Evolutionary conservation across 495 filamentous ascomycete species (phyloP), one percentile per base, ranked within the genome.

Genomic region (Thermothielavioides terrestris): DNA sequence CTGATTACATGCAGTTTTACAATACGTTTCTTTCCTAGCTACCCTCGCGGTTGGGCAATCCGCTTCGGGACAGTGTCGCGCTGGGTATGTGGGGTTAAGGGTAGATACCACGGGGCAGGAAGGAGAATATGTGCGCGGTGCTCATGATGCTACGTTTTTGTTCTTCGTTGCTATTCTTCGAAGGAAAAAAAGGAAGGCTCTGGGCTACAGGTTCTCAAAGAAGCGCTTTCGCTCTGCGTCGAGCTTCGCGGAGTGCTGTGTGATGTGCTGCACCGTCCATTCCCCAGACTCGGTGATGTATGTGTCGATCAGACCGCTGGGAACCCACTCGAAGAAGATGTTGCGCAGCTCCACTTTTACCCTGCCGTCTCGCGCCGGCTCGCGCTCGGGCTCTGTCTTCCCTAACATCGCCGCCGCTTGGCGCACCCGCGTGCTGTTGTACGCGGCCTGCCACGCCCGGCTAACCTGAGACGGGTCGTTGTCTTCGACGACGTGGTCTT

Each of bases 321-420:
- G 72, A 7, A 83, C 69, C 82, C 81, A 85, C 63, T 88, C 83
- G 48, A 86, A 85, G 46, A 80, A 83, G 12, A 74, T 53, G 51
- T 85, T 85, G 39, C 68, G 73, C 10, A 83, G 68, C 11, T 61
- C 32, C 0, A 78, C 12, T 31, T n/a, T 38, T 28, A 40, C 9
- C 25, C 32, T 27, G 7, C 31, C 34, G 25, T 42, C 46, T n/a
- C n/a, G n/a, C n/a, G n/a, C n/a, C n/a, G n/a, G 5, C 28, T 26
- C 2, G 1, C 23, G 15, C 3, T 26, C 17, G 15, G 31, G 18
- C 34, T 35, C 35, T 21, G 6, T 10, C 12, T 41, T 2, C 36
- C 44, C 7, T 26, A 38, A 18, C 22, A 36, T 56, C 5, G 14
- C 38, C 1, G 56, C 60, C n/a, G 41, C 55, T 1, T 26, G 45